Conservation (phyloP, 148 eudicot genomes). For the Heliamphora exappendiculata region DNA sequence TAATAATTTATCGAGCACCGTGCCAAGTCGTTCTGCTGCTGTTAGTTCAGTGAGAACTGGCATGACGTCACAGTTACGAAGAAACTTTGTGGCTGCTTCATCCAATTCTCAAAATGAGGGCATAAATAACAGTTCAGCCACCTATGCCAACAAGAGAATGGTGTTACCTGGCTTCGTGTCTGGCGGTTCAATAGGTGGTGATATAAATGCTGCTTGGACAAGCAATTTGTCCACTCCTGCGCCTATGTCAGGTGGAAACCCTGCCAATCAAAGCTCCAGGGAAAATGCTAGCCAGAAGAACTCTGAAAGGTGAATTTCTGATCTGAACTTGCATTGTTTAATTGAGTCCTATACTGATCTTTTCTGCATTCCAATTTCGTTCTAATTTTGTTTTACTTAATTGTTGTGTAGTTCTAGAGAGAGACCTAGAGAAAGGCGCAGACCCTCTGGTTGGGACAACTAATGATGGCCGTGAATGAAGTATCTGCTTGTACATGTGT, state of each 20-base stretch:
- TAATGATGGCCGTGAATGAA: constrained; percentile 12
- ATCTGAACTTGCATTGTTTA: not conserved
- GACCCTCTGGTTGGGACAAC: constrained; percentile 94
- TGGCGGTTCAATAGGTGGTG: constrained; percentile 90
- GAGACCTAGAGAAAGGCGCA: constrained; percentile 71
- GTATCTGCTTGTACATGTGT: constrained; percentile 15
- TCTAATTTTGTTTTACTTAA: not conserved
- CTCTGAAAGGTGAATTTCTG: constrained; percentile 46
- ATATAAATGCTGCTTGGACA: constrained; percentile 32
- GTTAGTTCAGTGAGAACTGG: constrained; percentile 77
- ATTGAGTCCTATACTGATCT: not conserved
- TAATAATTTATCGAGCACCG: constrained; percentile 34
- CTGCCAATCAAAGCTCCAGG: constrained; percentile 28
- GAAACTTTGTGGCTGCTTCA: constrained; percentile 80
- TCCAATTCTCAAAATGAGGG: constrained; percentile 50
- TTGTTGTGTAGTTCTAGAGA: constrained; percentile 47
- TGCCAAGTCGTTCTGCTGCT: constrained; percentile 63
- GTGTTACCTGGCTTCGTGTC: constrained; percentile 76
- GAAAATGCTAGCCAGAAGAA: constrained; percentile 34
- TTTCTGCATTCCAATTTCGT: not conserved
- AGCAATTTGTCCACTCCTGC: constrained; percentile 27
- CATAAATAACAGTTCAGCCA: constrained; percentile 26
- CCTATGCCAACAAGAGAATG: constrained; percentile 35
- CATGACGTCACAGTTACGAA: constrained; percentile 71
- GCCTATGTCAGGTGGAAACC: constrained; percentile 33